Evolutionary conservation across 108 stramenopile species (phyloP), one percentile per base, ranked within the genome.

Genomic region (Hondaea fermentalgiana): DNA sequence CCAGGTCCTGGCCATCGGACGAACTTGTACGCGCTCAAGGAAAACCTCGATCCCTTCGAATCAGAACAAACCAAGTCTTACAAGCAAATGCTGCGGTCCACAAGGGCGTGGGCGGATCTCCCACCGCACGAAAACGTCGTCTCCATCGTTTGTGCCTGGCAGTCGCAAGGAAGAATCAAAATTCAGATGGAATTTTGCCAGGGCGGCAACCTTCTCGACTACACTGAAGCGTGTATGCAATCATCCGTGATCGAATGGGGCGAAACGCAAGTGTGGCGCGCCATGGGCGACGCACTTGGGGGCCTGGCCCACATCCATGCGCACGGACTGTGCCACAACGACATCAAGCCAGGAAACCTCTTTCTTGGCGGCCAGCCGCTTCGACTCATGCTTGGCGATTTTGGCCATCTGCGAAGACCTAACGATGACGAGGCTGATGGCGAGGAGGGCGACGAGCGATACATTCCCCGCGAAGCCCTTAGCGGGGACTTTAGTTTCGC

Each of bases 321-420:
- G 51, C 76, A 53, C n/a, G 76, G 76, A 6, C 51, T 53, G 8
- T 83, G 76, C 28, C 76, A 83, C 23, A 83, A 83, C 49, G 76
- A 83, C 51, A 83, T 83, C 76, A 83, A 83, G 51, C 76, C 76
- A 6, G 76, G 76, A 6, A 83, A 83, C 51, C 51, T 83, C 16
- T 83, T 83, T 3, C n/a, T 83, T 12, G 76, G 76, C 45, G 76
- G 49, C 25, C 49, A 53, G 45, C 76, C 76, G n/a, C 25, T 25
- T 6, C 76, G 76, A 53, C 49, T 83, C 3, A 83, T 83, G 76
- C 45, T 83, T 0, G 76, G 76, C 4, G 76, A 83, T 45, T 83
- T 83, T 83, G 76, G 76, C 76, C 45, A 83, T 23, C 49, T 83
- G 49, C 45, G 51, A 6, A 21, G 23, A 6, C 76, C 45, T 0